Evolutionary conservation across 352 stramenopile genomes (phyloP).

Genomic region (Phytophthora europaea): DNA sequence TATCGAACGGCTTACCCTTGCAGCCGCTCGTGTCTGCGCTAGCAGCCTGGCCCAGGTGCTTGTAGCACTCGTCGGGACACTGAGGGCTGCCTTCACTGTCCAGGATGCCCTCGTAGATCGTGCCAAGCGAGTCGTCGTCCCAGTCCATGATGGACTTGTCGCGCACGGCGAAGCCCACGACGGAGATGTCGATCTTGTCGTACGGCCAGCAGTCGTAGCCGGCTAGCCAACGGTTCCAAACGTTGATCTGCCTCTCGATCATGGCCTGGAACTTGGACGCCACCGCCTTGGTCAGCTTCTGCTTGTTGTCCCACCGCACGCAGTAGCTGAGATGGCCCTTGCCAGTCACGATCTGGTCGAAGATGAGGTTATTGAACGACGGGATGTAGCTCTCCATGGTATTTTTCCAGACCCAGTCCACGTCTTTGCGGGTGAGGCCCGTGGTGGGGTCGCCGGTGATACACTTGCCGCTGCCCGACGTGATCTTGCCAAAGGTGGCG

Average conservation of each 20-base stretch:
- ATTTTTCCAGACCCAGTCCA: slow-evolving; percentile 27
- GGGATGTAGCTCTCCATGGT: slow-evolving; percentile 4
- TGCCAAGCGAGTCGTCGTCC: background rate
- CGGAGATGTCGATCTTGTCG: background rate
- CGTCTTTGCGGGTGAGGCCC: slow-evolving; percentile 4
- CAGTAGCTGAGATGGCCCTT: background rate
- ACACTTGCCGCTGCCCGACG: background rate
- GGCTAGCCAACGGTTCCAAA: background rate
- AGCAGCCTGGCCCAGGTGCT: background rate
- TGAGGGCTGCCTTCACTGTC: background rate
- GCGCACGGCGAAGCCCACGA: background rate
- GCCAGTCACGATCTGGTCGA: background rate
- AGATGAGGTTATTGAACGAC: background rate
- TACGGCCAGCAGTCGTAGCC: slow-evolving; percentile 4
- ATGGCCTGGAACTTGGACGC: background rate
- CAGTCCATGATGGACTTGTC: background rate
- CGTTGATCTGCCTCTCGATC: background rate
- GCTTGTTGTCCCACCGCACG: background rate
- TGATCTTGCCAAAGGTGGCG: slow-evolving; percentile 18
- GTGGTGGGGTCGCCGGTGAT: slow-evolving; percentile 11
- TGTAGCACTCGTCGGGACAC: background rate
- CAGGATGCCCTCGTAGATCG: slow-evolving; percentile 1
- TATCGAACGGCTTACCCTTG: background rate
- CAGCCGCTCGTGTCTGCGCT: background rate
- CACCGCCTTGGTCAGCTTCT: background rate